Percentiles rank a stretch among this genome's conserved stretches.
Conservation (phyloP, 2,329 filamentous ascomycete genomes). For the Exserohilum rostratum region DNA sequence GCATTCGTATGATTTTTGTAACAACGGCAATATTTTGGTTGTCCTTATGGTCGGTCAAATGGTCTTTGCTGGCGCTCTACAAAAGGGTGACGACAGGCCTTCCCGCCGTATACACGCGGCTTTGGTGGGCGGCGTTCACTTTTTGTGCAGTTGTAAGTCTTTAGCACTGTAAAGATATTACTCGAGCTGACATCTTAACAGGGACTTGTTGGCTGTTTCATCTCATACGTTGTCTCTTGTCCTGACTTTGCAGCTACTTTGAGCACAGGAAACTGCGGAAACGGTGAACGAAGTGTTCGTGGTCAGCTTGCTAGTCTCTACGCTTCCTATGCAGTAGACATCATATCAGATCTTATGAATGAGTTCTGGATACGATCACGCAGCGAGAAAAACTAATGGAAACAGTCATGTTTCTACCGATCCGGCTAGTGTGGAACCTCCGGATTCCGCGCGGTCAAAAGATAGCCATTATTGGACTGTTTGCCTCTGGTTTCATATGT, state of each 20-base stretch:
- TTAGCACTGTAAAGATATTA: not conserved
- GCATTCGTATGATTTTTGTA: conserved; percentile 48
- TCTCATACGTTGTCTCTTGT: conserved; percentile 31
- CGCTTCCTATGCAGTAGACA: conserved; percentile 41
- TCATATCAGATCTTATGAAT: conserved; percentile 46
- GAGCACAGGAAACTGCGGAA: conserved; percentile 35
- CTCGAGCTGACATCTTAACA: conserved; percentile 12
- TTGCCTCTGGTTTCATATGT: conserved; percentile 32
- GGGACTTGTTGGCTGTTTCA: conserved; percentile 46
- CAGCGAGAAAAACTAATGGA: not conserved
- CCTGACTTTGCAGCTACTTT: conserved; percentile 43
- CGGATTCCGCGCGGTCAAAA: conserved; percentile 41
- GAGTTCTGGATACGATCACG: not conserved
- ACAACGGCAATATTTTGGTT: conserved; percentile 48
- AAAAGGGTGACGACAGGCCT: conserved; percentile 44
- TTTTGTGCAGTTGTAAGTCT: conserved; percentile 43
- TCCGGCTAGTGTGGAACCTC: conserved; percentile 47
- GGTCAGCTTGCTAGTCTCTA: conserved; percentile 43
- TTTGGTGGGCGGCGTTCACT: conserved; percentile 46
- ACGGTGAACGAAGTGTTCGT: conserved; percentile 29
- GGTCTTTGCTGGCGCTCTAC: conserved; percentile 49
- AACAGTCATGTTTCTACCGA: conserved; percentile 47
- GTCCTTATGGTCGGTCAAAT: conserved; percentile 49
- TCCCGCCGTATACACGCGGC: conserved; percentile 29
- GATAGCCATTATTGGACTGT: conserved; percentile 38